phyloP scores from a whole-genome alignment of 352 stramenopile genomes.

The Pythium chondricola region DNA sequence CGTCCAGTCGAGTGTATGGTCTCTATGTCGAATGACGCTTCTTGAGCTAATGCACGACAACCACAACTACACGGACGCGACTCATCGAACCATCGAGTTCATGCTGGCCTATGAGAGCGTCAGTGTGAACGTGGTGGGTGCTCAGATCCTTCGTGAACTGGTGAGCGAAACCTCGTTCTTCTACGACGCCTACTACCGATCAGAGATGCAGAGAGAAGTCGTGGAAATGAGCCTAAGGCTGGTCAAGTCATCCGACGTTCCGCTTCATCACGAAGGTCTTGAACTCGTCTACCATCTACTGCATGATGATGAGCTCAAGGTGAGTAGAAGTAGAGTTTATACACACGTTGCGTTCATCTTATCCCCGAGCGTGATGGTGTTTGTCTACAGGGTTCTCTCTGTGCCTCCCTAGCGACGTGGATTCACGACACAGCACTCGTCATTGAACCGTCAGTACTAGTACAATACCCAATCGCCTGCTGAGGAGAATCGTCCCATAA shows the following conservation, averaged over 20 bases:
- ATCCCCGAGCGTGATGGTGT: too few relatives aligned
- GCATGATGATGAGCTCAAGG: slow-evolving; percentile 27
- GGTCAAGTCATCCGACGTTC: slow-evolving; percentile 27
- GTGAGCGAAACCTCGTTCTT: slow-evolving; percentile 48
- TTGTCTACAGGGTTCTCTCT: too few relatives aligned
- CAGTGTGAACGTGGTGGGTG: slow-evolving; percentile 40
- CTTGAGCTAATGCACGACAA: slow-evolving; percentile 62
- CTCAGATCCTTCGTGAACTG: slow-evolving; percentile 53
- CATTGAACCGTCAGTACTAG: too few relatives aligned
- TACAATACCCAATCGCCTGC: too few relatives aligned
- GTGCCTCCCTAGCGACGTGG: slow-evolving; percentile 26
- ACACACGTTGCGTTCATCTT: too few relatives aligned
- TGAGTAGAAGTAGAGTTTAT: slow-evolving; percentile 8
- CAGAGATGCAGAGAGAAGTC: slow-evolving; percentile 27
- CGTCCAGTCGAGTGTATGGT: slow-evolving; percentile 19
- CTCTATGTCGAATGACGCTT: slow-evolving; percentile 32
- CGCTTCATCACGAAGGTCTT: slow-evolving; percentile 53
- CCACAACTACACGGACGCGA: slow-evolving; percentile 16
- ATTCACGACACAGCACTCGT: slow-evolving; percentile 31
- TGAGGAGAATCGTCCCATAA: too few relatives aligned
- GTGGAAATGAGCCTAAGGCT: slow-evolving; percentile 29
- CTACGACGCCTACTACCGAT: slow-evolving; percentile 30
- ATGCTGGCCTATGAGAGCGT: slow-evolving; percentile 32
- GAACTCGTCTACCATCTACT: slow-evolving; percentile 51
- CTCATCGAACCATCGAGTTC: slow-evolving; percentile 28